A percentile compares a stretch with the other conserved stretches of the same genome.
Conservation (phyloP, 495 filamentous ascomycete genomes). For the Penicillium crystallinum region DNA sequence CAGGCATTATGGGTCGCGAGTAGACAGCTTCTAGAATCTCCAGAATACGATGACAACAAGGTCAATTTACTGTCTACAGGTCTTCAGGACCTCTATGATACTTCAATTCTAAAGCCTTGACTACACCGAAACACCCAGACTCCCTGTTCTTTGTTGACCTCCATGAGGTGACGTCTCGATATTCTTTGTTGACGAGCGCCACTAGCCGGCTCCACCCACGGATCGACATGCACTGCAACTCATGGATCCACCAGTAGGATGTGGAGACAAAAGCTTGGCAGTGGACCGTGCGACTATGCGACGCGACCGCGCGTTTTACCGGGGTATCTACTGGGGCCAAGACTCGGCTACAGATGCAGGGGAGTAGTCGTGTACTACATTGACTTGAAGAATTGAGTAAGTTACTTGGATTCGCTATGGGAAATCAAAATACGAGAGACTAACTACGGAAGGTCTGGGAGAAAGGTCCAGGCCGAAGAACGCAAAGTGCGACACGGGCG, state of each 20-base stretch:
- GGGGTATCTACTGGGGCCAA: not conserved
- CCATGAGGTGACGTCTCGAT: constrained; percentile 9
- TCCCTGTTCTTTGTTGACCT: not conserved
- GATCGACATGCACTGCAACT: not conserved
- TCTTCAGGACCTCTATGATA: not conserved
- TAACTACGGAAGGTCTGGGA: constrained; percentile 3
- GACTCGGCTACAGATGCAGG: not conserved
- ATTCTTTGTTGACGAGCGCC: not conserved
- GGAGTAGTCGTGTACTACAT: not conserved
- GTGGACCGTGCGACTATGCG: not conserved
- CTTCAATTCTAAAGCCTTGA: not conserved
- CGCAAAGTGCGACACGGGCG: not conserved
- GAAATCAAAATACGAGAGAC: constrained; percentile 2
- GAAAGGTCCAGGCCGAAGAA: not conserved
- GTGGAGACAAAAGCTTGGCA: constrained; percentile 4
- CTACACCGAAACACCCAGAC: not conserved
- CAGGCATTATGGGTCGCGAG: not conserved
- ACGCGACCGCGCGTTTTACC: not conserved
- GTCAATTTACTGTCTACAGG: too few species aligned
- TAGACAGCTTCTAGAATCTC: not conserved
- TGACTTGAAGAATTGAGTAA: not conserved
- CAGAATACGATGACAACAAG: not conserved
- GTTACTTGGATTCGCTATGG: constrained; percentile 7
- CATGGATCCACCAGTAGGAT: not conserved
- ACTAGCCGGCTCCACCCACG: not conserved